These are phyloP conservation scores for Zizania latifolia DNA, from an alignment of 176 grass and related monocot genomes.

Conservation along the genomic window DNA sequence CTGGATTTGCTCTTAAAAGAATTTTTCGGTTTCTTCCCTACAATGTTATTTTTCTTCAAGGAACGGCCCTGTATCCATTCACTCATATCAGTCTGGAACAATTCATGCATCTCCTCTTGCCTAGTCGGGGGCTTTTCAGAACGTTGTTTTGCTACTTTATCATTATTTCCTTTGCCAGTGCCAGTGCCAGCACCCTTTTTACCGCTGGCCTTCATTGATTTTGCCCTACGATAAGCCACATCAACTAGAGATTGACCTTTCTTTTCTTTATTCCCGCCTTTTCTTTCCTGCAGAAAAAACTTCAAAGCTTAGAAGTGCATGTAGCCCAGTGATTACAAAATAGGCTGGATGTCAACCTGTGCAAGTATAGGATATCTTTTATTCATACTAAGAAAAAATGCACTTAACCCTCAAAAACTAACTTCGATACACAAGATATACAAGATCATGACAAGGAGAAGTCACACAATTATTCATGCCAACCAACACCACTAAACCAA, in stretches of 20 bases:
- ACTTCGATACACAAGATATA: not conserved
- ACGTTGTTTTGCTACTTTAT: conserved; percentile 44
- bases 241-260: conserved; percentile 67
- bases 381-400: not conserved
- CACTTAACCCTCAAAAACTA: not conserved
- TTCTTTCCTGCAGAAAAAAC: conserved; percentile 33
- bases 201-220: conserved; percentile 58
- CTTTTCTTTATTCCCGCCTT: conserved; percentile 49
- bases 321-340: not conserved
- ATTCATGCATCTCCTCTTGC: conserved; percentile 80
- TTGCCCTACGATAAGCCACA: conserved; percentile 70
- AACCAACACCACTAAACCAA: not conserved
- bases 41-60: conserved; percentile 45
- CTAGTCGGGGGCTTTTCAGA: conserved; percentile 44
- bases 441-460: not conserved
- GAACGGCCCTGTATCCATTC: conserved; percentile 64
- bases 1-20: conserved; percentile 96
- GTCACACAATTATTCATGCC: not conserved
- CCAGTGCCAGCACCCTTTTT: conserved; percentile 40
- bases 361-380: not conserved
- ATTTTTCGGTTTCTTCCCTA: conserved; percentile 57
- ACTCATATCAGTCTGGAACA: conserved; percentile 91
- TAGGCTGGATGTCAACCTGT: not conserved
- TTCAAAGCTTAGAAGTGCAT: conserved; percentile 17
- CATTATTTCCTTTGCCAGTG: conserved; percentile 44